Percentiles rank a stretch among this genome's conserved stretches.
phyloP scores from a whole-genome alignment of 2,329 filamentous ascomycete genomes.

The Sporothrix pseudoabietina region DNA sequence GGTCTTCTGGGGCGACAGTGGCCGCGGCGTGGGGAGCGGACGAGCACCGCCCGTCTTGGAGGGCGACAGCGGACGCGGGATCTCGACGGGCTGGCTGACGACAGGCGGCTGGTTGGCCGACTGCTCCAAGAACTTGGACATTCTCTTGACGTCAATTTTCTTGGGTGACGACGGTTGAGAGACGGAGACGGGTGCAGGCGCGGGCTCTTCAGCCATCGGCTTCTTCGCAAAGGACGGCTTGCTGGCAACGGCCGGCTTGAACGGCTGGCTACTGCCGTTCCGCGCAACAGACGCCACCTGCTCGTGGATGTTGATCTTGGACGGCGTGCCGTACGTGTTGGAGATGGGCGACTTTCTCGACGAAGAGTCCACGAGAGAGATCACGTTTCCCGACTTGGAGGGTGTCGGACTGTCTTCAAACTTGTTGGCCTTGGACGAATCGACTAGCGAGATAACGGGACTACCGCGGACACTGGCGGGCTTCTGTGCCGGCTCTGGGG shows the following conservation, averaged over 20 bases:
- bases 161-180: constrained; percentile 57
- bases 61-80: constrained; percentile 42
- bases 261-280: constrained; percentile 34
- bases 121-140: constrained; percentile 61
- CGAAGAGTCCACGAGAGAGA: constrained; percentile 38
- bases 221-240: constrained; percentile 39
- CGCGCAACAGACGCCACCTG: constrained; percentile 40
- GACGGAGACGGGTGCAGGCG: not conserved
- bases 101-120: constrained; percentile 36
- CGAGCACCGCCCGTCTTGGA: constrained; percentile 34
- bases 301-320: constrained; percentile 40
- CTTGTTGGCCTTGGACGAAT: constrained; percentile 33
- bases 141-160: constrained; percentile 61
- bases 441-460: constrained; percentile 32
- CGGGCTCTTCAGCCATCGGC: constrained; percentile 38
- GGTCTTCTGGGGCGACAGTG: constrained; percentile 41
- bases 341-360: constrained; percentile 32
- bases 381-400: not conserved
- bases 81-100: constrained; percentile 36
- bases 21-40: constrained; percentile 39
- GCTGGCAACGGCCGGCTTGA: constrained; percentile 37
- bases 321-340: constrained; percentile 37
- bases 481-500: constrained; percentile 28
- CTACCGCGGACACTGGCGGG: constrained; percentile 20
- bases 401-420: not conserved